Evolutionary conservation across 78 protist genomes (phyloP), one percentile per base, ranked within the genome.

Genomic region (Protostelium mycophagum): DNA sequence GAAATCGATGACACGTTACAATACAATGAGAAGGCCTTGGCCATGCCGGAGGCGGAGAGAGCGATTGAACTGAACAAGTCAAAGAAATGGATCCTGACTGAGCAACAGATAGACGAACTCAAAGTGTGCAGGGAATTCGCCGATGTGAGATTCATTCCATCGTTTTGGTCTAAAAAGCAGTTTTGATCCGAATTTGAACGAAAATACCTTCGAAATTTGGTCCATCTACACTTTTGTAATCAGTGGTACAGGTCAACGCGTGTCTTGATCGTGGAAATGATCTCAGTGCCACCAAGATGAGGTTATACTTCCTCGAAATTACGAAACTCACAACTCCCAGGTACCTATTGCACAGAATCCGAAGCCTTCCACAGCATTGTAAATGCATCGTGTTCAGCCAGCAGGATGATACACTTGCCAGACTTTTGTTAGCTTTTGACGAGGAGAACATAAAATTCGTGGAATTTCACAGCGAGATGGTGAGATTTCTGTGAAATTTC

Each of bases 371-470:
- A 38, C 34, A 83, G 38, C 63, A 84, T 28, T 36, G 85, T 1
- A 88, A 91, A 38, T 10, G 28, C 10, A 92, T 92, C 34, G 84
- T 92, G n/a, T 92, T 92, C 88, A 89, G 88, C 35, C 92, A 89
- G 83, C 88, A 89, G 29, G 89, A 91, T 84, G 91, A 88, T 35
- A 38, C 86, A 0, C 1, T 91, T 1, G 63, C 86, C 38, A 86
- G 83, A 38, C 84, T 91, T 0, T 31, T 38, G 10, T 84, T 31
- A 5, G 31, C 31, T 37, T 16, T 91, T 10, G 88, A 88, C 73
- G 28, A 36, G 9, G 38, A 83, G n/a, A 5, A 39, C 28, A 28
- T 88, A 36, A 83, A 73, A n/a, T 85, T 31, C 83, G 51, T 86
- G 5, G 37, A 89, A 34, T 89, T 35, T 37, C 36, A 63, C 38